phyloP scores from a whole-genome alignment of 331 rosid species.

The Malus hybrid region DNA sequence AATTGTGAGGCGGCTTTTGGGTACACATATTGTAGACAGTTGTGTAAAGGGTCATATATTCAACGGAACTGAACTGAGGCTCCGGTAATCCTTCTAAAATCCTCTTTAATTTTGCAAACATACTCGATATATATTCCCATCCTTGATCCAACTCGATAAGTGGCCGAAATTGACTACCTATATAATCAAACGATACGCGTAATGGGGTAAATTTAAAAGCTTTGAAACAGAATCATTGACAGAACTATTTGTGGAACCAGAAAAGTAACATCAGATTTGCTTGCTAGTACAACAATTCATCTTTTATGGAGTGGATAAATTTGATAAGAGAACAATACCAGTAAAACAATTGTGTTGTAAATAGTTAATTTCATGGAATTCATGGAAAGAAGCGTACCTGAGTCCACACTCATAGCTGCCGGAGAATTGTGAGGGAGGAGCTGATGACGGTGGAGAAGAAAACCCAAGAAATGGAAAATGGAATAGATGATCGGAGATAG shows the following conservation, averaged over 20 bases:
- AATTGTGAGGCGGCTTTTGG: slow-evolving; percentile 40
- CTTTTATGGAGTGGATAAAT: too few species aligned
- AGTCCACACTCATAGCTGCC: background rate
- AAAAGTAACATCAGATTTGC: too few species aligned
- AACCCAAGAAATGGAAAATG: background rate
- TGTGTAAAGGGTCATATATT: slow-evolving; percentile 58
- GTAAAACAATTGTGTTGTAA: background rate
- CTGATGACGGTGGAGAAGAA: background rate
- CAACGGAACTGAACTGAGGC: slow-evolving; percentile 37
- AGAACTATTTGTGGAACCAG: too few species aligned
- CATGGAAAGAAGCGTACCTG: background rate
- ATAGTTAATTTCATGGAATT: too few species aligned
- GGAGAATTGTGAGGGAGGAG: background rate
- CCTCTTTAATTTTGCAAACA: slow-evolving; percentile 46
- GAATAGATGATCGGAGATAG: background rate
- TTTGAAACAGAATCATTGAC: too few species aligned
- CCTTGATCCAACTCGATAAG: slow-evolving; percentile 47
- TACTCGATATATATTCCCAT: slow-evolving; percentile 42
- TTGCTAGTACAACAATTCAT: too few species aligned
- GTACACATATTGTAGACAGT: slow-evolving; percentile 36
- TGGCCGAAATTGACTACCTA: background rate
- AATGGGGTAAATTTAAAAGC: background rate
- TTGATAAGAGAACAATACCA: background rate
- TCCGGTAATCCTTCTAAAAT: slow-evolving; percentile 53
- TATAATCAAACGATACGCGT: background rate